Evolutionary conservation across 208 protist genomes (phyloP).

Genomic region (Borovskyia barvae): DNA sequence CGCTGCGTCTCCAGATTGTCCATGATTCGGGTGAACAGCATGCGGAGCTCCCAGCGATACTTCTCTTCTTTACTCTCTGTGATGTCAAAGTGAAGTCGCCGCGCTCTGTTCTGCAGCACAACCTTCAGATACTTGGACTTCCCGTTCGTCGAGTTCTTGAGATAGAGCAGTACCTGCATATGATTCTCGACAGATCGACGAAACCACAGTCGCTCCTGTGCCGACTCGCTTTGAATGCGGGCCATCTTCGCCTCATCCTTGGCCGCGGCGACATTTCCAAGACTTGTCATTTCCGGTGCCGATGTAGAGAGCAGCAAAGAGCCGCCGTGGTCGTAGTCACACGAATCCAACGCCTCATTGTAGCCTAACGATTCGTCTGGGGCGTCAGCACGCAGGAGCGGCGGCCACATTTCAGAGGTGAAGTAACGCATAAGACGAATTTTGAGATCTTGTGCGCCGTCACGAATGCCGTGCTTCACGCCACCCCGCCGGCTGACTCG

Average conservation of each 20-base stretch:
- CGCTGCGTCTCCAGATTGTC: constrained; percentile 68
- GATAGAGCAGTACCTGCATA: constrained; percentile 71
- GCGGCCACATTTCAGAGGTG: constrained; percentile 65
- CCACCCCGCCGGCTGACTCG: constrained; percentile 17
- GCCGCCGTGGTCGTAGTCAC: neutral
- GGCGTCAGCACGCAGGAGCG: constrained; percentile 58
- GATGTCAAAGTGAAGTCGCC: constrained; percentile 66
- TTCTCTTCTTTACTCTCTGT: constrained; percentile 52
- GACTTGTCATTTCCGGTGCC: neutral
- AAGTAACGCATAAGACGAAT: constrained; percentile 62
- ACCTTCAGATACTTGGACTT: constrained; percentile 67
- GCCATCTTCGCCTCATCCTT: neutral
- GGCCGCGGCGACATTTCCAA: neutral
- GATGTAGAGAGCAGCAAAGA: neutral
- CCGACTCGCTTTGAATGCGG: constrained; percentile 21
- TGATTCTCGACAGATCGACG: constrained; percentile 50
- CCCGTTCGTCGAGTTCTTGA: constrained; percentile 38
- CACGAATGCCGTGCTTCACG: constrained; percentile 34
- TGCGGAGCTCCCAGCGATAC: constrained; percentile 63
- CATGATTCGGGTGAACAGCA: constrained; percentile 65
- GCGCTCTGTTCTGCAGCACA: constrained; percentile 49
- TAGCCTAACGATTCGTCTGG: constrained; percentile 55
- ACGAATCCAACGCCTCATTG: neutral
- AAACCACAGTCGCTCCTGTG: constrained; percentile 45
- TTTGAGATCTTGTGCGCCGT: constrained; percentile 64